Evolutionary conservation across 495 filamentous ascomycete genomes (phyloP).

Genomic region (Podospora comata): DNA sequence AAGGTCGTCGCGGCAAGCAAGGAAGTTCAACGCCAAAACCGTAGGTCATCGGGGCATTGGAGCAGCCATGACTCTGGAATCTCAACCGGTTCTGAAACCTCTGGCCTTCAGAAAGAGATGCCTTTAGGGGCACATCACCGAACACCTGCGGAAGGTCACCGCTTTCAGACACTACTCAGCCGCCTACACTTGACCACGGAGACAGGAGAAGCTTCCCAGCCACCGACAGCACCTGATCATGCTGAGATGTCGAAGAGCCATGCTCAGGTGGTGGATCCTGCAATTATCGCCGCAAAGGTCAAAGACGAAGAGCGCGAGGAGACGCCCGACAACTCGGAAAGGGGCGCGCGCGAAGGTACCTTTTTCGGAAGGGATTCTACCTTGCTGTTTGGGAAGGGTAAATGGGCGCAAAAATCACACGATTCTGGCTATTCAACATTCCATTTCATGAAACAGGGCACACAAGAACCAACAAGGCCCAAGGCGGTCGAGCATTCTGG

Average conservation of each 20-base stretch:
- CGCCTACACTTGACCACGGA: conserved; percentile 20
- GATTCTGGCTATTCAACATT: conserved; percentile 26
- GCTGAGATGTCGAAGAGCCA: neutral
- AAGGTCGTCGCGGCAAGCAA: neutral
- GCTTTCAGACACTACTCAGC: conserved; percentile 25
- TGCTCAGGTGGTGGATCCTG: conserved; percentile 14
- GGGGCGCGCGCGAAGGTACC: neutral
- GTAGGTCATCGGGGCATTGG: neutral
- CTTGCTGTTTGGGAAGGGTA: neutral
- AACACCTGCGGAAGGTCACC: conserved; percentile 16
- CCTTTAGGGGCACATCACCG: neutral
- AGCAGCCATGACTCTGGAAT: neutral
- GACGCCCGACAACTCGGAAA: neutral
- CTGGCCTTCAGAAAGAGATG: neutral
- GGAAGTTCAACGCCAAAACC: neutral
- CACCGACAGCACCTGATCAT: neutral
- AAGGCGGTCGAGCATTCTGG: neutral
- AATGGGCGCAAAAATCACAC: conserved; percentile 2
- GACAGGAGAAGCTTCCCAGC: neutral
- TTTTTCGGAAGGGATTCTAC: neutral
- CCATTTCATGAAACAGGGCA: neutral
- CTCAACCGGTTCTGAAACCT: neutral
- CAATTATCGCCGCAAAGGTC: conserved; percentile 25
- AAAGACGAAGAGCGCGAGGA: conserved; percentile 11
- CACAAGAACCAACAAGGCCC: neutral